Evolutionary conservation across 2,329 filamentous ascomycete species (phyloP).

Genomic region (Hirsutella minnesotensis): DNA sequence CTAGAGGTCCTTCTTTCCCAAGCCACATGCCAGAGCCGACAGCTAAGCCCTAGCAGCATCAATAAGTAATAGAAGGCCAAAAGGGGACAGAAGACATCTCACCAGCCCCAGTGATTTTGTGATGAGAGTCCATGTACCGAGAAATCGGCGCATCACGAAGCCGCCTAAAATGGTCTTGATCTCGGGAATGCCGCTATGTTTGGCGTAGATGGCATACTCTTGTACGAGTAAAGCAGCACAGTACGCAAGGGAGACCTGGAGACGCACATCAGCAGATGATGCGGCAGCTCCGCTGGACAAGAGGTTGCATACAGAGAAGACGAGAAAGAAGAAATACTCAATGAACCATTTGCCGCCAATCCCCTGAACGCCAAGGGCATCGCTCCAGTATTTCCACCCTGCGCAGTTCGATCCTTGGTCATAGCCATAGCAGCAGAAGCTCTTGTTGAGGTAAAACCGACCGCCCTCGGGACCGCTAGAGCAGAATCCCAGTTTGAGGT

Average conservation of each 20-base stretch:
- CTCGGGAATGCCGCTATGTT: constrained; percentile 92
- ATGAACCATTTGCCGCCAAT: constrained; percentile 64
- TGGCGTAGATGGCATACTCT: constrained; percentile 76
- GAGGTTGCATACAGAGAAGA: constrained; percentile 59
- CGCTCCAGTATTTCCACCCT: constrained; percentile 81
- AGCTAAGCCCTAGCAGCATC: constrained; percentile 55
- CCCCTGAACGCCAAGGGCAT: constrained; percentile 55
- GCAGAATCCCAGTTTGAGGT: constrained; percentile 86
- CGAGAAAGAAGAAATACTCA: constrained; percentile 76
- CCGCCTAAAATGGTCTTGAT: constrained; percentile 94
- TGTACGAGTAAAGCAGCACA: constrained; percentile 70
- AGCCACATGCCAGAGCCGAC: constrained; percentile 94
- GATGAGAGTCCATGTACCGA: constrained; percentile 77
- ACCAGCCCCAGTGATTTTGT: constrained; percentile 86
- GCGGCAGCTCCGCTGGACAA: no score
- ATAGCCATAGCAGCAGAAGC: constrained; percentile 89
- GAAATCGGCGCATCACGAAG: constrained; percentile 79
- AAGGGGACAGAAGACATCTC: constrained; percentile 15
- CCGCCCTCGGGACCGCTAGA: constrained; percentile 63
- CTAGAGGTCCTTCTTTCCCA: constrained; percentile 88
- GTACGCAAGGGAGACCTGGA: constrained; percentile 62
- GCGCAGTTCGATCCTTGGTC: constrained; percentile 70
- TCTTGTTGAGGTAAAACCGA: constrained; percentile 79
- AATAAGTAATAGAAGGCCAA: constrained; percentile 1
- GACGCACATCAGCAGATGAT: constrained; percentile 9